These are phyloP conservation scores for Mycena sanguinolenta DNA, from an alignment of 768 basidiomycete species.

Conservation along the genomic window DNA sequence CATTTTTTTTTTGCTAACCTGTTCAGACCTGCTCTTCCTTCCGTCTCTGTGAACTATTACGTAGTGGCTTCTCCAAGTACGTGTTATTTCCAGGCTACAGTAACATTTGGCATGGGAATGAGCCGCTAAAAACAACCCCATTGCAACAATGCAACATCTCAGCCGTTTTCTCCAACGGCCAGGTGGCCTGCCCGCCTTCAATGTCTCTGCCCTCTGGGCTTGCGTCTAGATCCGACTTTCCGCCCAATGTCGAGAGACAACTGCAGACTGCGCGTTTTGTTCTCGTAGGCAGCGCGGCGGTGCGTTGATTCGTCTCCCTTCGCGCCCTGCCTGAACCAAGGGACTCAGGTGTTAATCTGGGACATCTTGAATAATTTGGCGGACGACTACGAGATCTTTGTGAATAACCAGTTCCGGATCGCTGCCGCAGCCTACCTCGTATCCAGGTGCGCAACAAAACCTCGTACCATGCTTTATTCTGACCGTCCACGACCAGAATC, in stretches of 20 bases:
- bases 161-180: too few relatives aligned
- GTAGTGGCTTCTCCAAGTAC: too few relatives aligned
- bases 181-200: not conserved
- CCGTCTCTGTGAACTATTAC: too few relatives aligned
- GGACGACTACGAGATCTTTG: slow-evolving; percentile 40
- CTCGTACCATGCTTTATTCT: not conserved
- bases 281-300: slow-evolving; percentile 1
- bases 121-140: too few relatives aligned
- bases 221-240: not conserved
- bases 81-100: too few relatives aligned
- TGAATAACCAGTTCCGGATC: slow-evolving; percentile 33
- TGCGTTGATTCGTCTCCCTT: not conserved
- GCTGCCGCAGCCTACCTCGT: slow-evolving; percentile 41
- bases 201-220: not conserved
- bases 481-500: slow-evolving; percentile 13
- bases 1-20: too few relatives aligned
- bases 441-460: slow-evolving; percentile 26
- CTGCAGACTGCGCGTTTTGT: not conserved
- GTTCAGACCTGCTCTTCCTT: too few relatives aligned
- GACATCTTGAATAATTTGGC: slow-evolving; percentile 43
- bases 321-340: not conserved
- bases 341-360: slow-evolving; percentile 44
- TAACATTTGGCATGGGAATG: too few relatives aligned
- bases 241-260: not conserved
- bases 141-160: too few relatives aligned